Evolutionary conservation across 768 basidiomycete species (phyloP).

Genomic region (Suillus subalutaceus): DNA sequence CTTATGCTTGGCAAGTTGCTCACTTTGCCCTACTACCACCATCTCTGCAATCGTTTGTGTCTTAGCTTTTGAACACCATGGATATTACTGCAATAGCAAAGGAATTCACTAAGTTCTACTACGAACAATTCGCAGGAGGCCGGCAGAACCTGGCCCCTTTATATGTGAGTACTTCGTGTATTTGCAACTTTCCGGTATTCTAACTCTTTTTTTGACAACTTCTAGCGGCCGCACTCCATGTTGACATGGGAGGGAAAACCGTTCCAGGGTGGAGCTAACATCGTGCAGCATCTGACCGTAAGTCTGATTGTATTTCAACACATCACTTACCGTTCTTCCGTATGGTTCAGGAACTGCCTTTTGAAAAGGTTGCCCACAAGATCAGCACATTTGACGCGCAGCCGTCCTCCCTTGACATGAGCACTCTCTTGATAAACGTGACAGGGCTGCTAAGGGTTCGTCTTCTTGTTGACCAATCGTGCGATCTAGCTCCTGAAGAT

Average conservation of each 20-base stretch:
- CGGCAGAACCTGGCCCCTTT: slow-evolving; percentile 59
- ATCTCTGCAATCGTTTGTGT: slow-evolving; percentile 19
- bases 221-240: slow-evolving; percentile 81
- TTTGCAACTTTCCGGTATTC: slow-evolving; percentile 25
- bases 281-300: slow-evolving; percentile 78
- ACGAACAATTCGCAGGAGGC: slow-evolving; percentile 70
- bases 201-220: slow-evolving; percentile 25
- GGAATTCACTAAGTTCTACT: slow-evolving; percentile 86
- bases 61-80: slow-evolving; percentile 50
- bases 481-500: slow-evolving; percentile 7
- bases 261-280: slow-evolving; percentile 54
- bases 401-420: slow-evolving; percentile 63
- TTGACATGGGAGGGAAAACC: slow-evolving; percentile 75
- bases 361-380: slow-evolving; percentile 79
- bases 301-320: slow-evolving; percentile 13
- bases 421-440: slow-evolving; percentile 78
- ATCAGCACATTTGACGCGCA: slow-evolving; percentile 87
- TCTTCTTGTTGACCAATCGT: slow-evolving; percentile 11
- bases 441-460: slow-evolving; percentile 83
- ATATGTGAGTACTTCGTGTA: slow-evolving; percentile 64
- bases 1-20: not conserved
- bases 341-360: slow-evolving; percentile 65
- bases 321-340: slow-evolving; percentile 7
- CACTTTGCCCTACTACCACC: slow-evolving; percentile 9
- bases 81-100: slow-evolving; percentile 76